Evolutionary conservation across 1,284 basidiomycete genomes (phyloP), one percentile per base, ranked within the genome.

Genomic region (Cystobasidium pallidum): DNA sequence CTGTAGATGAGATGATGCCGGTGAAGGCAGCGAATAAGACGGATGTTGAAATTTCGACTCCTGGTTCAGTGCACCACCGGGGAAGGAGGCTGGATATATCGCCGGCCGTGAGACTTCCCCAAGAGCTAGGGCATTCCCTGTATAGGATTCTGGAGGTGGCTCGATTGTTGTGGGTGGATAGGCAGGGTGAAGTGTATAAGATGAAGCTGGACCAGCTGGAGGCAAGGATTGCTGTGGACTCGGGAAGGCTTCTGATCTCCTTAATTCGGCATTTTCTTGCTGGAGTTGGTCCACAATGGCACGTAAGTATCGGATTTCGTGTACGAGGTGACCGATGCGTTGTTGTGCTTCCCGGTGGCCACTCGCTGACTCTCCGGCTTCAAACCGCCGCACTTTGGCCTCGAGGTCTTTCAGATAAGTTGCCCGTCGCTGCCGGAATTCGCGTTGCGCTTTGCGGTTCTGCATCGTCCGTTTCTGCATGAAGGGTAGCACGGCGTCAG

Each of bases 371-470:
- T 70, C 73, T 8, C 52, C 21, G 15, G 49, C 49, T 39, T 74
- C 73, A 39, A 66, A 72, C 17, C 57, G 28, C 19, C 64, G 39
- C 10, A 74, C 73, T 45, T 58, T 51, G 15, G 64, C 55, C 41
- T 74, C 73, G 11, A 74, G 30, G 19, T 71, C 70, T 21, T 72
- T 71, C 24, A 74, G 28, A 52, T 74, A 71, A 6, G 49, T 39
- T 3, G 73, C 67, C 26, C 73, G 61, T 7, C 73, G 26, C 41
- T 72, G 68, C 11, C 73, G 36, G 36, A 74, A 74, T 32, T 74
- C 73, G 2, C 70, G 34, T 64, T 74, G 73, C 3, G 73, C 73
- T 49, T 72, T 71, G 8, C 73, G 62, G 26, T 74, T 74, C 43
- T 74, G 73, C 24, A 74, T 39, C 4, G 68, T 72, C 47, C 68